Evolutionary conservation across 441 rosid genomes (phyloP).

Genomic region (Erodium moschatum): DNA sequence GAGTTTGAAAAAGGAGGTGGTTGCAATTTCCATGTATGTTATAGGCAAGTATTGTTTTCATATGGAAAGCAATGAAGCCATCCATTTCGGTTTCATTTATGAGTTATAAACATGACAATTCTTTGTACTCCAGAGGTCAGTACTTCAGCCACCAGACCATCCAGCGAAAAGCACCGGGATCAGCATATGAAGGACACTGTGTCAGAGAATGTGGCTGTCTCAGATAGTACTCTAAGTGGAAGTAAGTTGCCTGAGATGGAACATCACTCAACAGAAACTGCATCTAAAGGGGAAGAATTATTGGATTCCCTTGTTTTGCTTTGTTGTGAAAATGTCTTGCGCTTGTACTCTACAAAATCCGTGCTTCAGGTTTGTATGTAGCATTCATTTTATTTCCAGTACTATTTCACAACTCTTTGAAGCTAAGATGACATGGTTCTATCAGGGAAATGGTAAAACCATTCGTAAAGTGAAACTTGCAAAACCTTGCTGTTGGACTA

Average conservation of each 20-base stretch:
- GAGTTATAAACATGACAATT: slow-evolving; percentile 15
- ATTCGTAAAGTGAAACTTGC: slow-evolving; percentile 44
- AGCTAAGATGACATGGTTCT: slow-evolving; percentile 21
- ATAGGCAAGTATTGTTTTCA: slow-evolving; percentile 42
- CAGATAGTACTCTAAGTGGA: slow-evolving; percentile 25
- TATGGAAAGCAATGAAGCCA: neutral
- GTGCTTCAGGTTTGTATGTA: slow-evolving; percentile 40
- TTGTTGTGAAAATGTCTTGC: slow-evolving; percentile 45
- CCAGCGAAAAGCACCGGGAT: slow-evolving; percentile 25
- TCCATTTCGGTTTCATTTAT: slow-evolving; percentile 9
- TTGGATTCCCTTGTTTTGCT: slow-evolving; percentile 40
- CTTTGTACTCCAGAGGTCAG: slow-evolving; percentile 30
- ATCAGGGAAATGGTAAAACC: slow-evolving; percentile 45
- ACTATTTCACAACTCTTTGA: slow-evolving; percentile 18
- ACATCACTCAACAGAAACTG: slow-evolving; percentile 24
- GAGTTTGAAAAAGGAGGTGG: slow-evolving; percentile 38
- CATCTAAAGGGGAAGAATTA: slow-evolving; percentile 23
- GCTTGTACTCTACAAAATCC: slow-evolving; percentile 39
- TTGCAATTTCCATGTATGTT: slow-evolving; percentile 49
- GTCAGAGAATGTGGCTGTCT: slow-evolving; percentile 21
- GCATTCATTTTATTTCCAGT: slow-evolving; percentile 16
- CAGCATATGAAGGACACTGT: slow-evolving; percentile 23
- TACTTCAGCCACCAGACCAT: slow-evolving; percentile 20
- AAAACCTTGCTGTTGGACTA: slow-evolving; percentile 53
- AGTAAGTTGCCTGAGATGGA: slow-evolving; percentile 21